Evolutionary conservation across 1,139 yeast species (phyloP).

Genomic region (Insectozyma bohioensis): DNA sequence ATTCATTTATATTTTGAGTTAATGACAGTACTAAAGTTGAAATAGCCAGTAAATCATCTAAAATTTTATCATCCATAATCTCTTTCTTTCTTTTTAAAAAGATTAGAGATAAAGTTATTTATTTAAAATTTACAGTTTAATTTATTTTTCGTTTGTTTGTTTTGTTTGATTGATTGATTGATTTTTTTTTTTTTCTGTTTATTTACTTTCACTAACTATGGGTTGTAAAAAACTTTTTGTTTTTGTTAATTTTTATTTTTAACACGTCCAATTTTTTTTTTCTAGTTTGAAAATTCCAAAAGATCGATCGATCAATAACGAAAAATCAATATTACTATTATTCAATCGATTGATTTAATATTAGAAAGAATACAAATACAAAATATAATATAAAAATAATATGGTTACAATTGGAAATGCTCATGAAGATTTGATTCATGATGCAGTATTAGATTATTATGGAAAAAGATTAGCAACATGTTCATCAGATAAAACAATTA

Average conservation of each 20-base stretch:
- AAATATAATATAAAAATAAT: not conserved
- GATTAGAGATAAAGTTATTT: too few relatives aligned
- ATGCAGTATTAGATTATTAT: constrained; percentile 94
- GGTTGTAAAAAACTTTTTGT: not conserved
- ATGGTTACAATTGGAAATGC: constrained; percentile 80
- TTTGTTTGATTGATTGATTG: constrained; percentile 4
- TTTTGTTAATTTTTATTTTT: constrained; percentile 3
- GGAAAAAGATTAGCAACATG: constrained; percentile 95
- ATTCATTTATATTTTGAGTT: constrained; percentile 21
- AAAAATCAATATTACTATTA: too few relatives aligned
- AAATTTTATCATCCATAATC: constrained; percentile 16
- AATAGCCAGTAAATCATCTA: constrained; percentile 25
- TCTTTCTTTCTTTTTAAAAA: too few relatives aligned
- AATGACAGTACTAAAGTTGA: constrained; percentile 22
- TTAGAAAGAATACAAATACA: constrained; percentile 1
- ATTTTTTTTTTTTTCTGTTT: constrained; percentile 3
- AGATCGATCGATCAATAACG: too few relatives aligned
- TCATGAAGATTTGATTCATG: constrained; percentile 90
- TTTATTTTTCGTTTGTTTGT: too few relatives aligned
- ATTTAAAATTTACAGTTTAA: not conserved
- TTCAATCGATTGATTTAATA: too few relatives aligned
- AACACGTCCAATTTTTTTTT: constrained; percentile 8
- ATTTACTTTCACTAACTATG: too few relatives aligned
- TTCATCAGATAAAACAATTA: constrained; percentile 91
- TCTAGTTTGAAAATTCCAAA: too few relatives aligned